Conservation (phyloP, 257 asterid species). For the Thymus quinquecostatus region DNA sequence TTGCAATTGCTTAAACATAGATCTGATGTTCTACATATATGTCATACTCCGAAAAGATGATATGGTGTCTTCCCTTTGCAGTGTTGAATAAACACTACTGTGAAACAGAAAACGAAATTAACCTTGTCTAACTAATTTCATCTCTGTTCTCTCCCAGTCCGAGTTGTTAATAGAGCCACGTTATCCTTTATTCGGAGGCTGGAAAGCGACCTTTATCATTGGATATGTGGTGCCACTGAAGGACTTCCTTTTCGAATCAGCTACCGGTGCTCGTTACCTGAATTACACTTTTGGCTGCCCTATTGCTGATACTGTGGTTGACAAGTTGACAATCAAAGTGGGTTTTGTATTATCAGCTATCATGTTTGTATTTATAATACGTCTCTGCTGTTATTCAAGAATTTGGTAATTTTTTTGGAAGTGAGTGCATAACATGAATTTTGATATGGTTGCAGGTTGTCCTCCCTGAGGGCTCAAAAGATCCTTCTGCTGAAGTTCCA, state of each 20-base stretch:
- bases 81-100: constrained; percentile 6
- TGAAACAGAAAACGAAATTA: constrained; percentile 2
- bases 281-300: constrained; percentile 94
- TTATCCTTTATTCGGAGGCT: constrained; percentile 97
- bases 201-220: constrained; percentile 91
- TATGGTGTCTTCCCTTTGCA: constrained; percentile 20
- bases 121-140: constrained; percentile 21
- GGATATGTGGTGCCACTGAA: constrained; percentile 93
- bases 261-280: constrained; percentile 80
- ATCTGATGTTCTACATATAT: not conserved
- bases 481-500: constrained; percentile 71
- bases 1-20: constrained; percentile 4
- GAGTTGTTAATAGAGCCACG: constrained; percentile 94
- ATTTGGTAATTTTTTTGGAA: constrained; percentile 16
- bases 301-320: constrained; percentile 80
- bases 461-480: constrained; percentile 94
- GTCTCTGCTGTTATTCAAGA: constrained; percentile 28
- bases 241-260: constrained; percentile 87
- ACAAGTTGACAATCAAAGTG: constrained; percentile 83
- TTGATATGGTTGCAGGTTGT: constrained; percentile 63
- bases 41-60: constrained; percentile 12
- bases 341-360: constrained; percentile 25
- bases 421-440: constrained; percentile 30
- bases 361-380: constrained; percentile 16
- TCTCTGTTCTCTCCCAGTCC: constrained; percentile 56